phyloP scores from a whole-genome alignment of 202 grass and related monocot species.

The Zoysia matrella region DNA sequence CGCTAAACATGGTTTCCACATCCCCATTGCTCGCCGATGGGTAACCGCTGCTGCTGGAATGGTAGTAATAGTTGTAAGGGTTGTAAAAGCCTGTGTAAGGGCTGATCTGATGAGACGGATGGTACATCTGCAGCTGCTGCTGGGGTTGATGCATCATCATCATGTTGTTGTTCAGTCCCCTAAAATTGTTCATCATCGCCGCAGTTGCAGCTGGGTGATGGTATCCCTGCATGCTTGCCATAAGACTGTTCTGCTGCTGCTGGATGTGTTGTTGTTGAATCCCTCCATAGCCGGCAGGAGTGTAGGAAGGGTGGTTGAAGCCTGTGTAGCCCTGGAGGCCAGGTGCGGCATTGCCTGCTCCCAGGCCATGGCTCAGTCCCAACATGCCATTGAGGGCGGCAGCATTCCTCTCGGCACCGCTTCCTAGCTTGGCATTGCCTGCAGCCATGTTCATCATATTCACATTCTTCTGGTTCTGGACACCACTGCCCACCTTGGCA shows the following conservation, averaged over 20 bases:
- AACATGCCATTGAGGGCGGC: slow-evolving; percentile 62
- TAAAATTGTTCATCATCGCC: slow-evolving; percentile 72
- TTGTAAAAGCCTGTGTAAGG: slow-evolving; percentile 96
- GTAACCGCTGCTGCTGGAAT: slow-evolving; percentile 56
- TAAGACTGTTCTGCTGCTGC: slow-evolving; percentile 67
- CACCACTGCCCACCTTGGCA: slow-evolving; percentile 25
- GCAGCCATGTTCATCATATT: slow-evolving; percentile 64
- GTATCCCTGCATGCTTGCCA: slow-evolving; percentile 74
- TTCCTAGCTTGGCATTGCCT: slow-evolving; percentile 62
- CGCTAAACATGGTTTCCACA: slow-evolving; percentile 89
- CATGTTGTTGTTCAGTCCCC: slow-evolving; percentile 61
- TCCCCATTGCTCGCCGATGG: slow-evolving; percentile 59
- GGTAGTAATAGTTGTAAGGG: slow-evolving; percentile 73
- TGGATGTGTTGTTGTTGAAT: slow-evolving; percentile 59
- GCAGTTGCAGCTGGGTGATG: slow-evolving; percentile 61
- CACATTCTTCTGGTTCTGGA: slow-evolving; percentile 61
- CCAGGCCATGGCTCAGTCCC: slow-evolving; percentile 65
- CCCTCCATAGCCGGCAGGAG: slow-evolving; percentile 43
- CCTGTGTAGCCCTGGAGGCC: slow-evolving; percentile 44
- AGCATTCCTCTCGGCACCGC: slow-evolving; percentile 51
- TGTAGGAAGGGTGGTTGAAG: slow-evolving; percentile 62
- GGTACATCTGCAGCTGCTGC: slow-evolving; percentile 50
- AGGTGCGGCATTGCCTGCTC: slow-evolving; percentile 33
- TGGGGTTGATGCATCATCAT: slow-evolving; percentile 76
- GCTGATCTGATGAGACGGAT: slow-evolving; percentile 82